Evolutionary conservation across 78 protist genomes (phyloP), one percentile per base, ranked within the genome.

Genomic region (Paratrimastix pyriformis): DNA sequence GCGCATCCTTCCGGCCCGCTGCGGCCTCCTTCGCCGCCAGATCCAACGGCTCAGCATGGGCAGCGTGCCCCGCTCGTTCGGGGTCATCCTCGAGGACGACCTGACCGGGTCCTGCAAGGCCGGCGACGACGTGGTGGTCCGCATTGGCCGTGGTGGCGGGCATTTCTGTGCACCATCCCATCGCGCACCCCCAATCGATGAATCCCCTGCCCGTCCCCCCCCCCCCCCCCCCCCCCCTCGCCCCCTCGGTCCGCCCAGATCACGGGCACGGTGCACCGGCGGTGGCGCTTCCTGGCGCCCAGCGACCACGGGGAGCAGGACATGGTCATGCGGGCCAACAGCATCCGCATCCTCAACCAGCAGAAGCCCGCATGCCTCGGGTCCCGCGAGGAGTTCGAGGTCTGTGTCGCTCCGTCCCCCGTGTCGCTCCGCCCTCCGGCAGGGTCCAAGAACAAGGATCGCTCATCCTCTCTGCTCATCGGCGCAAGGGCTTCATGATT

Each of bases 121-220:
- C 0, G 98, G 98, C 30, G 95, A 93, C 40, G 92, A 87, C 30
- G 88, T 95, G 1, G 39, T 45, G 0, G 73, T 91, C 5, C n/a
- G n/a, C n/a, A n/a, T n/a, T n/a, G n/a, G n/a, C n/a, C n/a, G n/a
- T n/a, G n/a, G n/a, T n/a, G n/a, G n/a, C n/a, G n/a, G 21, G 35
- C 35, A 15, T 13, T 64, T 13, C 18, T 64, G 18, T 13, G 18
- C 18, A 39, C 69, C 21, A 64, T 38, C 35, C 18, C 13, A 15
- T 15, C 35, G 18, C 69, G 18, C 69, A 18, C 35, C 18, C 32
- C 32, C 21, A 64, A 64, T 64, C 13, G 57, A 64, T 29, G 35
- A 64, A 13, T 64, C 18, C 35, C n/a, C n/a, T n/a, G n/a, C n/a
- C n/a, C n/a, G n/a, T n/a, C n/a, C n/a, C n/a, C n/a, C n/a, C n/a